A percentile compares a stretch with the other conserved stretches of the same genome.
Evolutionary conservation across 1,284 basidiomycete species (phyloP).

Genomic region (Ceratobasidium sp.): DNA sequence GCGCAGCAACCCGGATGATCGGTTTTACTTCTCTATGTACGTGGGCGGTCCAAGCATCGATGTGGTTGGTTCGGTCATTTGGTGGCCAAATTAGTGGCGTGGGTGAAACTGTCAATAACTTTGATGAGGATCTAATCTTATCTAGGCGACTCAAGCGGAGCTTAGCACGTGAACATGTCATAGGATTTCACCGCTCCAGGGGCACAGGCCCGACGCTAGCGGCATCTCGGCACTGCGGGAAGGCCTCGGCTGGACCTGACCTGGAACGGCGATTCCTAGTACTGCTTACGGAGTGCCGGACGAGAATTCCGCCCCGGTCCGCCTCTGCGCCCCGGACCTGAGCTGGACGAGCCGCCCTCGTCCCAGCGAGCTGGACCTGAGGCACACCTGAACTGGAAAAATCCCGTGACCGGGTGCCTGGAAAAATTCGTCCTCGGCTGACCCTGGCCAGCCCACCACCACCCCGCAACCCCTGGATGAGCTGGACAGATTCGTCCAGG

Average conservation of each 20-base stretch:
- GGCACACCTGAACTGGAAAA: slow-evolving; percentile 9
- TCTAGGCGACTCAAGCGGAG: too few relatives aligned
- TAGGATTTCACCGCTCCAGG: too few relatives aligned
- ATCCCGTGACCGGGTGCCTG: slow-evolving; percentile 19
- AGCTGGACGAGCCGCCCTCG: slow-evolving; percentile 21
- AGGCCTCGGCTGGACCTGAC: slow-evolving; percentile 17
- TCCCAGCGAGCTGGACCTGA: slow-evolving; percentile 3
- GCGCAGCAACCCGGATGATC: slow-evolving; percentile 7
- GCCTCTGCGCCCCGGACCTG: slow-evolving; percentile 9
- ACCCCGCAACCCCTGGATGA: not conserved
- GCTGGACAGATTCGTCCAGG: slow-evolving; percentile 13
- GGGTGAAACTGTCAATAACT: too few relatives aligned
- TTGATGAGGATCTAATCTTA: too few relatives aligned
- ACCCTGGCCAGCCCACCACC: slow-evolving; percentile 5
- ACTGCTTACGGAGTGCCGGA: slow-evolving; percentile 6
- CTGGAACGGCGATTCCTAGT: slow-evolving; percentile 5
- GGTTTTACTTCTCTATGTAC: not conserved
- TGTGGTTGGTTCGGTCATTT: too few relatives aligned
- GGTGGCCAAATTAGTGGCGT: too few relatives aligned
- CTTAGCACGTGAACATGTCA: too few relatives aligned
- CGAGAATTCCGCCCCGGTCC: slow-evolving; percentile 5
- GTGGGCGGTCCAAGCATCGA: too few relatives aligned
- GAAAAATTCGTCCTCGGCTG: slow-evolving; percentile 11
- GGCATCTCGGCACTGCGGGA: slow-evolving; percentile 27
- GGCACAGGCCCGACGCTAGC: too few relatives aligned